Base-by-base conservation (phyloP, 805 yeast species). In the Saccharomycopsis olivae region DNA sequence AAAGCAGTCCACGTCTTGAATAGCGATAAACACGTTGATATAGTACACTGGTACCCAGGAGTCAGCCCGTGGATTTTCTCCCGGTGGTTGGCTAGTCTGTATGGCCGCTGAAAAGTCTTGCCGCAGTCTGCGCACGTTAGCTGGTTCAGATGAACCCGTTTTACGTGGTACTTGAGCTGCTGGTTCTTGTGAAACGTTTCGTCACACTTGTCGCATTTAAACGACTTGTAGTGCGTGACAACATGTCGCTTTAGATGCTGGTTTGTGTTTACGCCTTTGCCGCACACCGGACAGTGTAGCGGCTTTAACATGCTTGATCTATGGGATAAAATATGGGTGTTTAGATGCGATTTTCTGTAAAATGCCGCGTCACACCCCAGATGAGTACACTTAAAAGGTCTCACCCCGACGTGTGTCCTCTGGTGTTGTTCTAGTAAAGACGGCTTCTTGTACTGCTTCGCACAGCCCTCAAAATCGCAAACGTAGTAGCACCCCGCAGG, bases 231-330 rank as follows among this genome's bases (percentile, higher is more conserved):
- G 55, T 92, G 97, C 2, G 94, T 80, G 29, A 72, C 68, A 58
- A 79, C 86, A 56, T 92, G 98, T 39, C 95, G 68, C 46, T 69
- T 73, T 41, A 86, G 63, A 53, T 88, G 96, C 59, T 92, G 97
- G 38, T 56, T 57, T 0, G 95, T 70, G 38, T 77, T 78, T 38
- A 83, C 79, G 3, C 95, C 95, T 57, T 86, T 87, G 1, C 78
- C 78, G 55, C 98, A 92, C 1, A 67, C 55, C 0, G 74, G 57
- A 53, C 97, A 88, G 31, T 67, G 71, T 53, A 69, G 76, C 0
- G 95, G 95, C 51, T 81, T 83, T 3, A 67, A 71, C 1, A 62
- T 66, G 2, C 64, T 47, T 8, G 36, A 13, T 14, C 36, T 11
- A 54, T 88, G 96, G 15, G 85, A 73, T 18, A 80, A 56, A 39